These are phyloP conservation scores for Stephania yunnanensis DNA, from an alignment of 164 flowering plant species.

Conservation along the genomic window DNA sequence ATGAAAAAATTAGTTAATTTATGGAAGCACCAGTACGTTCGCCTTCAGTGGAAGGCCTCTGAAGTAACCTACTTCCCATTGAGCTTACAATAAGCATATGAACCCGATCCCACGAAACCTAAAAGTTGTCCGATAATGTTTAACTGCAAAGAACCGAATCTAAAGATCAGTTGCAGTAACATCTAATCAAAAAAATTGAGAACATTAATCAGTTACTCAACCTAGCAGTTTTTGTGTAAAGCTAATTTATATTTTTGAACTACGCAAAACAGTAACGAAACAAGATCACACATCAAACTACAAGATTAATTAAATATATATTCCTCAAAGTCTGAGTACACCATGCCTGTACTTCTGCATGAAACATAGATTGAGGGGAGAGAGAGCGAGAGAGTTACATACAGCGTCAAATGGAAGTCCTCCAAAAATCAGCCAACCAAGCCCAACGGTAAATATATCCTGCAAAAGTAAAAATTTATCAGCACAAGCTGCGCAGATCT, in stretches of 20 bases:
- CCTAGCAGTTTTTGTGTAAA: not conserved
- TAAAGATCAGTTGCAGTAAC: not conserved
- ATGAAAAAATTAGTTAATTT: not conserved
- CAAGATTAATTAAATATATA: not conserved
- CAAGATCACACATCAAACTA: not conserved
- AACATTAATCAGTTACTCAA: not conserved
- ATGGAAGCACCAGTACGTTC: not conserved
- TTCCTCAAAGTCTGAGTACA: not conserved
- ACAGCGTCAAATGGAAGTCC: conserved; percentile 98
- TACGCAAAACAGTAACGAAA: not conserved
- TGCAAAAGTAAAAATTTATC: conserved; percentile 14
- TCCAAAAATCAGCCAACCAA: conserved; percentile 92
- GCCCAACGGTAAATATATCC: conserved; percentile 85
- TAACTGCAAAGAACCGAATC: conserved; percentile 39
- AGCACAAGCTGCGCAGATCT: not conserved
- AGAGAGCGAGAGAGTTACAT: conserved; percentile 24
- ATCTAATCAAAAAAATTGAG: not conserved
- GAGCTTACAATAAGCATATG: conserved; percentile 73
- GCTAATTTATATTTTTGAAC: not conserved
- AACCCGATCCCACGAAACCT: conserved; percentile 83
- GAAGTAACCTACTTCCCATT: conserved; percentile 36
- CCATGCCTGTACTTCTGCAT: no score
- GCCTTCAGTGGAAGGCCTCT: not conserved
- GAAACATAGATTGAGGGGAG: no score
- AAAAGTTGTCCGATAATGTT: conserved; percentile 76